Base-by-base conservation (phyloP, 176 grass and related monocot species). In the Aegilops bicornis region DNA sequence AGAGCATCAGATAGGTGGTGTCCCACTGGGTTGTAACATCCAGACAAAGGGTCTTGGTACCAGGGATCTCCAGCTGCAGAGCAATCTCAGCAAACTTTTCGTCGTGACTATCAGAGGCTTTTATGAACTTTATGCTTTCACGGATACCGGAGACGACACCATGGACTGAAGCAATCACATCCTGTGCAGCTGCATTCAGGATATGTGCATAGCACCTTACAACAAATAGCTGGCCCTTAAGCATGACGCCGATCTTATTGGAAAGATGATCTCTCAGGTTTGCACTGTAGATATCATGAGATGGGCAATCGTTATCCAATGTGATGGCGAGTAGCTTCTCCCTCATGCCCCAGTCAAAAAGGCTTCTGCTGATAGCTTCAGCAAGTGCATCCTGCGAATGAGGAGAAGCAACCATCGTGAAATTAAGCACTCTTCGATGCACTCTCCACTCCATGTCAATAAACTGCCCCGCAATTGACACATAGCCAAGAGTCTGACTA, bases 21-120 rank as follows among this genome's bases (percentile, higher is more conserved):
- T 76, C 24, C 73, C 73, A 76, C 73, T 76, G 73, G 73, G 73
- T 76, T 76, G 73, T 76, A 54, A 76, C 73, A 76, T 76, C 73
- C 15, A 76, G 73, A 31, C 73, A 76, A 30, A 76, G 73, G 73
- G 45, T 76, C 15, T 76, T 76, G 45, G 73, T 76, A 54, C 73
- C 52, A 9, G 73, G 73, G 25, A 54, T 76, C 73, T 76, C 73
- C 73, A 76, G 45, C 45, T 76, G 73, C 73, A 76, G 73, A 76
- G 73, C 45, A 20, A 76, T 76, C 45, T 76, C 73, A 20, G 25
- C 43, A 76, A 76, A 76, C 16, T 54, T 76, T 54, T 76, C 43
- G 15, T 76, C 73, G 3, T 10, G 45, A 20, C 25, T 31, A 19
- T 29, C 4, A 76, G 73, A 76, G 50, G 73, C 45, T 76, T 76